phyloP scores from a whole-genome alignment of 371 early-diverging fungal genomes.

The Mucor ambiguus region DNA sequence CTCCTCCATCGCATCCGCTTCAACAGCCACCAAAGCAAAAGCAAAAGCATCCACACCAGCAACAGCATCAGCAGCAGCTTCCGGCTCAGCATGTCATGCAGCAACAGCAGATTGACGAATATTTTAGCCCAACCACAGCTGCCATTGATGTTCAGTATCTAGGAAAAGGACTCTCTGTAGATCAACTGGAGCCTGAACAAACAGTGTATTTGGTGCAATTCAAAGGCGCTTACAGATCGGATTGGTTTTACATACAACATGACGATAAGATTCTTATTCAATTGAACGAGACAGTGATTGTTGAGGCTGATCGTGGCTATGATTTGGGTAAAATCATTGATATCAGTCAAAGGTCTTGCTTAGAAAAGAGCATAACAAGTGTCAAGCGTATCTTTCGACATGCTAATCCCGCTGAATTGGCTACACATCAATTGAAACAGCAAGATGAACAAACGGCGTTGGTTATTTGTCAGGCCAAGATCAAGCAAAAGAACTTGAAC shows the following conservation, averaged over 20 bases:
- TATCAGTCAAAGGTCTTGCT: slow-evolving; percentile 7
- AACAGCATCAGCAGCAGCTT: neutral
- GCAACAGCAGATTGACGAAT: slow-evolving; percentile 21
- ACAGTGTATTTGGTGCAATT: slow-evolving; percentile 82
- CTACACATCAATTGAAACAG: slow-evolving; percentile 68
- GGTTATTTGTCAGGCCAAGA: slow-evolving; percentile 83
- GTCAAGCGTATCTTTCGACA: slow-evolving; percentile 89
- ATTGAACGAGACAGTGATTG: slow-evolving; percentile 79
- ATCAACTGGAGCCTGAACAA: slow-evolving; percentile 37
- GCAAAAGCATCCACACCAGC: too few relatives aligned
- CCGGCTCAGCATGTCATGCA: slow-evolving; percentile 7
- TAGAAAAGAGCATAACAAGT: neutral
- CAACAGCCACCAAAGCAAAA: neutral
- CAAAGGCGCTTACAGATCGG: slow-evolving; percentile 79
- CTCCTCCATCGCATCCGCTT: slow-evolving; percentile 4
- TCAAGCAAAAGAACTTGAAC: slow-evolving; percentile 81
- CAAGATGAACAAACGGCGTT: slow-evolving; percentile 91
- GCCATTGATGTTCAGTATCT: slow-evolving; percentile 10
- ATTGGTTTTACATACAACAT: slow-evolving; percentile 71
- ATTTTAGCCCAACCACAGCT: slow-evolving; percentile 11
- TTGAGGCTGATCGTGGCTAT: slow-evolving; percentile 96
- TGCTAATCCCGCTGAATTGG: slow-evolving; percentile 79
- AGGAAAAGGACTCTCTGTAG: slow-evolving; percentile 49
- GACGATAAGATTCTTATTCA: slow-evolving; percentile 11
- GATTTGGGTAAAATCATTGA: slow-evolving; percentile 89